Conservation (phyloP, 768 basidiomycete species). For the Cyclocybe aegerita region DNA sequence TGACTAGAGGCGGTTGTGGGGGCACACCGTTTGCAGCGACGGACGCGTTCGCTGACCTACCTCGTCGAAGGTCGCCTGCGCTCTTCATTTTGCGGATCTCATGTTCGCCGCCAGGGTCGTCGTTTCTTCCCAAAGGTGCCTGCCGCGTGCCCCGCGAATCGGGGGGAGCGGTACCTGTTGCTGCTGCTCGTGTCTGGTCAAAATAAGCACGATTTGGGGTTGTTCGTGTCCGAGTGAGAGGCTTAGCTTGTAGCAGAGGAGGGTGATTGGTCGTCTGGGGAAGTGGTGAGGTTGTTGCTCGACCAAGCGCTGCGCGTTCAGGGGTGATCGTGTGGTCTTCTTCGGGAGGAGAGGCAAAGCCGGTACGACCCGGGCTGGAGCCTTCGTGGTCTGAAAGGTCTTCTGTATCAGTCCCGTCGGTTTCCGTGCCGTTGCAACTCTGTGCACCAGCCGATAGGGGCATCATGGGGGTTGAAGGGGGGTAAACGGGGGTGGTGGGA, state of each 20-base stretch:
- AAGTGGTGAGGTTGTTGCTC: constrained; percentile 51
- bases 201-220: constrained; percentile 65
- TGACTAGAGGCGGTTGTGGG: constrained; percentile 38
- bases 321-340: constrained; percentile 78
- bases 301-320: constrained; percentile 53
- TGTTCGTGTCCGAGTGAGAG: constrained; percentile 71
- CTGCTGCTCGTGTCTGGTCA: constrained; percentile 37
- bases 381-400: constrained; percentile 60
- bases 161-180: constrained; percentile 26
- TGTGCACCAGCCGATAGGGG: constrained; percentile 49
- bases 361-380: constrained; percentile 35
- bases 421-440: constrained; percentile 40
- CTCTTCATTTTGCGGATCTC: constrained; percentile 86
- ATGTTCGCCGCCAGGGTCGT: constrained; percentile 45
- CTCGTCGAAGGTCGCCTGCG: constrained; percentile 73
- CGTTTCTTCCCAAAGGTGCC: constrained; percentile 23
- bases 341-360: constrained; percentile 35
- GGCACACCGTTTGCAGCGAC: constrained; percentile 26
- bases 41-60: constrained; percentile 29
- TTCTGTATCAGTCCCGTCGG: constrained; percentile 49
- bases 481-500: constrained; percentile 60
- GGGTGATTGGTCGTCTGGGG: constrained; percentile 24
- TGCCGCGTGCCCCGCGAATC: constrained; percentile 19
- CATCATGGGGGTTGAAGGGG: constrained; percentile 63
- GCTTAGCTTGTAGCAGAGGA: constrained; percentile 22